Evolutionary conservation across 768 basidiomycete genomes (phyloP), one percentile per base, ranked within the genome.

Genomic region (Tulasnella sp.): DNA sequence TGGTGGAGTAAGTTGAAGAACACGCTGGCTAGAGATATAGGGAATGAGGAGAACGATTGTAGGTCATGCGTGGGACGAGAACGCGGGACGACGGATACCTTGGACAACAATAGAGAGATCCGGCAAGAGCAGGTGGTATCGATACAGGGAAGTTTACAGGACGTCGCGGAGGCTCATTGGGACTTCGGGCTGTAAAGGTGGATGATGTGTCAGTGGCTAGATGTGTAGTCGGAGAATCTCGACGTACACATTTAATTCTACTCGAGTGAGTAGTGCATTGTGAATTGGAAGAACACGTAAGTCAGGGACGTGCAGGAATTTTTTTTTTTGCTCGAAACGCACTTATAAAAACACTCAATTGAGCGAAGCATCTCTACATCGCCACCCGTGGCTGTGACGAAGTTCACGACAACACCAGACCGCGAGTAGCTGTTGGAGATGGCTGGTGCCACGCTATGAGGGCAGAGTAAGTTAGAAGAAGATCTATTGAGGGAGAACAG

Each of bases 321-420:
- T 29, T 0, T 38, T 34, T 38, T 29, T 70, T 10, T 29, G 13
- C 23, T 5, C 2, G 11, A 61, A 55, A 71, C 80, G 65, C 65
- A 90, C 89, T 91, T 91, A 79, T 95, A 97, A 75, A 92, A 95
- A 79, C 93, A 95, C 77, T 98, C 95, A 78, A 97, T 97, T 66
- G 88, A 89, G 68, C 95, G 82, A 63, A 98, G 76, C 93, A 97
- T 96, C 75, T 98, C 95, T 58, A 97, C 94, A 70, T 98, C 95
- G 43, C 93, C 94, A 29, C 94, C 93, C 13, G 92, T 93, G 56
- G 94, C 95, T 59, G 94, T 96, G 63, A 98, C 94, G 67, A 98
- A 93, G 71, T 95, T 98, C 68, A 99, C 80, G 62, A 96, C 80
- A 55, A 97, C 88, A 27, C 95, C 96, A 58, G 91, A 86, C 54